Base-by-base conservation (phyloP, 805 yeast species). In the Metschnikowia peoriensis region DNA sequence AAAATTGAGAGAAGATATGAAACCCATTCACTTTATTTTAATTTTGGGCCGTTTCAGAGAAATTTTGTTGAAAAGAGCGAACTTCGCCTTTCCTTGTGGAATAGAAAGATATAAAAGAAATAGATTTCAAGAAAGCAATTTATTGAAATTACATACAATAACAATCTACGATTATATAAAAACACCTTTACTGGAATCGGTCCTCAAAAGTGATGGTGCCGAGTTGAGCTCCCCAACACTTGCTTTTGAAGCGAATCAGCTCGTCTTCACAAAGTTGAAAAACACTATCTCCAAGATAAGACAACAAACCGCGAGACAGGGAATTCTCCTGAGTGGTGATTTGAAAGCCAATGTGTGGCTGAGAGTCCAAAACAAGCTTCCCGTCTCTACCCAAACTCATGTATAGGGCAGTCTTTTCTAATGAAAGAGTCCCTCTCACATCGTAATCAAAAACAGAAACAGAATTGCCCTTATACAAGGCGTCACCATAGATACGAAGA, bases 201-300 rank as follows among this genome's bases (percentile, higher is more conserved):
- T 22, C 16, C 37, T 46, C 34, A 32, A 38, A 46, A 10, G 37
- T 39, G 8, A 46, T 46, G 22, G 38, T 16, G 7, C 39, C 32
- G 4, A 6, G n/a, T 12, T 32, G 29, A 17, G 49, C 39, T 16
- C 49, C 49, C 17, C 16, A 16, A 35, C 49, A 46, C 1, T 29
- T 28, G 29, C 44, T 39, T 32, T 15, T 12, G 16, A 16, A 46
- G 4, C 39, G 28, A 16, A 46, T 29, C 49, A 46, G 43, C 2
- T 22, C 41, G 32, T 46, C 49, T 22, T n/a, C 43, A 38, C 49
- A 46, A 17, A 46, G 38, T 32, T 46, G 49, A 12, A 46, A 46
- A 1, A 9, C 28, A 12, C 27, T 28, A 8, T 9, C 15, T 5
- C 41, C 38, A 5, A 7, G n/a, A 16, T 39, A 46, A 28, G 38